Evolutionary conservation across 345 rosid genomes (phyloP), one percentile per base, ranked within the genome.

Genomic region (Brassica carinata): DNA sequence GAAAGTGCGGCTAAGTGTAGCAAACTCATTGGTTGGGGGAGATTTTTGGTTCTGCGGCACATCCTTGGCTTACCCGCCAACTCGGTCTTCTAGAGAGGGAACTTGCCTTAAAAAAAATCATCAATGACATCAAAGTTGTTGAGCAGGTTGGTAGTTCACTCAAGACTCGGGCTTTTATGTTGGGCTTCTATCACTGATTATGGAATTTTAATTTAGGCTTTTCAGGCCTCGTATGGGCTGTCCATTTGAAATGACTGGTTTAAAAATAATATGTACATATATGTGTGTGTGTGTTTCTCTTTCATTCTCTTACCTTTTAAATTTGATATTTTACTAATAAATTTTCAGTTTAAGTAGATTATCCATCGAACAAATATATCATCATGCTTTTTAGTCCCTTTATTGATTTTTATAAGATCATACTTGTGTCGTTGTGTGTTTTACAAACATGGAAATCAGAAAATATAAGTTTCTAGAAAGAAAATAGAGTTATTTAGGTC

Each of bases 1-100:
- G 80, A 40, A 51, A 87, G 67, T 38, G 90, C 96, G 26, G 88
- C 68, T 18, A 89, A 73, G 79, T 94, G 90, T 74, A 87, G 92
- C 83, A 75, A 77, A 23, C 80, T 86, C 73, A 81, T 94, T 66
- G 84, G 80, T 63, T 72, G 13, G 83, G 96, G 94, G 0, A 89
- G 98, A 87, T 85, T 87, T 0, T 75, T 86, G 34, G 84, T 92
- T 81, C 51, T 86, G 82, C 84, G 78, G 77, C 87, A 77, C 83
- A 90, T 91, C 48, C 82, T 87, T 71, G 76, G 53, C 53, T 73
- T 78, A 29, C 86, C 85, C 30, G 67, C 36, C 63, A 13, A 45
- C 14, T 45, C 30, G 1, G 18, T 51, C 10, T 62, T 63, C 59
- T 85, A 81, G 78, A 84, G 8, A 13, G 17, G 2, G 57, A 14